Evolutionary conservation across 2,329 filamentous ascomycete genomes (phyloP), one percentile per base, ranked within the genome.

Genomic region (Didymella pomorum): DNA sequence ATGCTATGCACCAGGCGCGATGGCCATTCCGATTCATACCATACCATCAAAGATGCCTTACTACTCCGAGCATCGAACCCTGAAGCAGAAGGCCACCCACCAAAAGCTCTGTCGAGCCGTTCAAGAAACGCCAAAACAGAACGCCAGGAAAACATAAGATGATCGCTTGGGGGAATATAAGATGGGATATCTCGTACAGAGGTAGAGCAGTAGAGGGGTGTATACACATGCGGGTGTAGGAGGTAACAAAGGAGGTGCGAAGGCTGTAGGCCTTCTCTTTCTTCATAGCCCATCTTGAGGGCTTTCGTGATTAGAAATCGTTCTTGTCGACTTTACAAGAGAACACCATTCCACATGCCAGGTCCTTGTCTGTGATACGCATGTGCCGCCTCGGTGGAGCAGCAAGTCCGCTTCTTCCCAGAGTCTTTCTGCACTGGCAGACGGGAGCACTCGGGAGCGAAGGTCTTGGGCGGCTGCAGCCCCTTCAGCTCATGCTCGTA

Each of bases 321-420:
- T 56, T 51, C 45, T 60, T 58, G 53, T 59, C 35, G 48, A 54
- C 56, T 43, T 42, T 54, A 58, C 16, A 58, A 23, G n/a, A 89
- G 78, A 63, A 90, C 86, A 54, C 83, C 85, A 58, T 84, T 81
- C 87, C 88, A 90, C 86, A 89, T 89, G 51, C 87, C 86, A 37
- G 85, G 84, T 33, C 84, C 86, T 82, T 75, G 45, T 77, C 83
- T 58, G 80, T 82, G 77, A 68, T 83, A 83, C 39, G 79, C 75
- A 59, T 77, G 80, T 20, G 80, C 79, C 53, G 82, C 85, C 73
- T 89, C 86, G 14, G 84, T 80, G 43, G 86, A 84, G 76, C 86
- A 90, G 78, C 88, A 89, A 35, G 89, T 81, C 66, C 88, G 84
- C 79, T 91, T 91, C 61, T 84, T 80, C 64, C 83, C 81, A 63